Evolutionary conservation across 2,329 filamentous ascomycete genomes (phyloP).

Genomic region (Triangularia setosa): DNA sequence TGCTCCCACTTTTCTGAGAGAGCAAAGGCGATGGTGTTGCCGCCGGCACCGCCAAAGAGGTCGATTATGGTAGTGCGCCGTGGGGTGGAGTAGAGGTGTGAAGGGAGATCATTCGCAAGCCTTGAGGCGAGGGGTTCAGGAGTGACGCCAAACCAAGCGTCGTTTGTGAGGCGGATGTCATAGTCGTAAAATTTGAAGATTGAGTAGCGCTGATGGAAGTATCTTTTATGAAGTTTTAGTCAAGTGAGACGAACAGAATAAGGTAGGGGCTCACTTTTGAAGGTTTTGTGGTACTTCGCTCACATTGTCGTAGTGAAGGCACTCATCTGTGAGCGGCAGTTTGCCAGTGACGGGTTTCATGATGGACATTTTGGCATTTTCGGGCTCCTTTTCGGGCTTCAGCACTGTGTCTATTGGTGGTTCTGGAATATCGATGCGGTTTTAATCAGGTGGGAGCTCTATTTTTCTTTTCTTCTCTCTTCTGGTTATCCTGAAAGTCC

Average conservation of each 20-base stretch:
- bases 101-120: conserved; percentile 64
- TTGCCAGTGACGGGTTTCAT: conserved; percentile 40
- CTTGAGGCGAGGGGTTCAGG: conserved; percentile 67
- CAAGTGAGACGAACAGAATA: not conserved
- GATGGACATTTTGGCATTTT: conserved; percentile 19
- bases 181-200: conserved; percentile 87
- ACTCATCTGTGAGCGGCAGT: conserved; percentile 56
- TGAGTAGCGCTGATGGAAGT: conserved; percentile 83
- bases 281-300: conserved; percentile 77
- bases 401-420: not conserved
- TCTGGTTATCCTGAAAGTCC: not conserved
- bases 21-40: conserved; percentile 94
- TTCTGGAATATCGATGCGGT: not conserved
- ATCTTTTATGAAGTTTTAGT: conserved; percentile 49
- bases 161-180: conserved; percentile 84
- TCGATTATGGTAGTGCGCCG: conserved; percentile 68
- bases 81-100: conserved; percentile 46
- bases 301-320: conserved; percentile 69
- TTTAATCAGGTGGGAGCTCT: not conserved
- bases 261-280: conserved; percentile 61
- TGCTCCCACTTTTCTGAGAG: conserved; percentile 72
- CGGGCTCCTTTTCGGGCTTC: not conserved
- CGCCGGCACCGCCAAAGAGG: conserved; percentile 85
- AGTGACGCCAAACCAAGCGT: conserved; percentile 96
- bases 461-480: not conserved